Base-by-base conservation (phyloP, 1,284 basidiomycete genomes). In the Papiliotrema nemorosa region DNA sequence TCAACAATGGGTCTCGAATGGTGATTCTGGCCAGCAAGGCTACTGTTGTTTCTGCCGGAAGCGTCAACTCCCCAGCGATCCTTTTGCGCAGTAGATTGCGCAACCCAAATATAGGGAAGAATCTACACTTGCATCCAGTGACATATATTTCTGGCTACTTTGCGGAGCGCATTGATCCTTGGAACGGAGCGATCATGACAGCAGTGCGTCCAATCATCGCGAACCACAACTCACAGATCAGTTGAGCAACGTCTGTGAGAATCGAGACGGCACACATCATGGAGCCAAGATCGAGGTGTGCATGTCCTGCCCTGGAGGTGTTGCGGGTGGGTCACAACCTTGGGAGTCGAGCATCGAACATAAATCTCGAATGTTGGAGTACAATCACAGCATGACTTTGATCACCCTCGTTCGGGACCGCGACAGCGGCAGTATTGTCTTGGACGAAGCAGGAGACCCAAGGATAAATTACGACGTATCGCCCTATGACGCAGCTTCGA, bases 181-280 rank as follows among this genome's bases (percentile, higher is more conserved):
- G 76, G 73, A 70, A 78, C 37, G 78, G 78, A 7, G 62, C 71
- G 21, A 67, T 78, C 59, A 69, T 79, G 50, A 78, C 78, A 27
- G 68, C 74, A 33, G 77, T 77, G 24, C 65, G 61, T 58, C 14
- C 14, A 31, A 60, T 53, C 54, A 68, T 38, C 16, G 20, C 16
- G 14, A 9, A 6, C 9, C 6, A 10, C 36, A n/a, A 21, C n/a
- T 38, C 10, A 38, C 36, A 14, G 7, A 18, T n/a, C 20, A 38
- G 36, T 9, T 38, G 16, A n/a, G 16, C 16, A 38, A 38, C 18
- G 36, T 38, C 34, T 63, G 57, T 31, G 65, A 69, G 42, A 72
- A 75, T 56, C 57, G 55, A 35, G 64, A 69, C n/a, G 66, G 67
- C 0, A 57, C 56, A 2, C 65, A 67, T 20, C 65, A 71, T 53